Conservation (phyloP, 805 yeast species). For the Candida methanosorbosa region DNA sequence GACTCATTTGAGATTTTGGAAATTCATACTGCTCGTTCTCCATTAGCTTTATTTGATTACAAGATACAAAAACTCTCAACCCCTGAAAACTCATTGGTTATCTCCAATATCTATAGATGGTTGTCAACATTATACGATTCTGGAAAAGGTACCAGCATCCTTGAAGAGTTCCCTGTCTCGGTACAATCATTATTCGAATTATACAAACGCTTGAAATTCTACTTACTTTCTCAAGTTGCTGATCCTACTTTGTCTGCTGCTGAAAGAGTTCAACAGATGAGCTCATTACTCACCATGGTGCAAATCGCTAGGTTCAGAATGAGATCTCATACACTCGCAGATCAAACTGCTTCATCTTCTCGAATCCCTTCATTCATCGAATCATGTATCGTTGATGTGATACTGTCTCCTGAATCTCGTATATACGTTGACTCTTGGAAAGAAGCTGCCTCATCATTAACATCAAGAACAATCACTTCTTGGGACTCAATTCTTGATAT, state of each 20-base stretch:
- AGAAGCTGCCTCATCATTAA: slow-evolving; percentile 33
- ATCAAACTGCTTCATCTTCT: slow-evolving; percentile 20
- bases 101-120: slow-evolving; percentile 68
- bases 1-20: slow-evolving; percentile 67
- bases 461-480: background rate
- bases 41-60: slow-evolving; percentile 49
- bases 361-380: slow-evolving; percentile 81
- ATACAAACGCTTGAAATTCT: slow-evolving; percentile 58
- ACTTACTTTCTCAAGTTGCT: slow-evolving; percentile 54
- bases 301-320: slow-evolving; percentile 63
- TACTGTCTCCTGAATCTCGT: slow-evolving; percentile 76
- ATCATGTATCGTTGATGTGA: slow-evolving; percentile 63
- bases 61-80: slow-evolving; percentile 29
- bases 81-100: slow-evolving; percentile 46
- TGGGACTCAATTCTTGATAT: slow-evolving; percentile 22
- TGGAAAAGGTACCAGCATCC: slow-evolving; percentile 20
- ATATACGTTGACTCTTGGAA: slow-evolving; percentile 63
- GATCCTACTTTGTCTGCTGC: slow-evolving; percentile 50
- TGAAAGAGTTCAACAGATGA: slow-evolving; percentile 62
- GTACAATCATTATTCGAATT: slow-evolving; percentile 57
- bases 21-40: slow-evolving; percentile 49
- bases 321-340: slow-evolving; percentile 42
- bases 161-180: slow-evolving; percentile 55
- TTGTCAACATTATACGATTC: slow-evolving; percentile 46
- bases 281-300: slow-evolving; percentile 53